phyloP scores from a whole-genome alignment of 2,329 filamentous ascomycete species.

The Ceratocystis colombiana region DNA sequence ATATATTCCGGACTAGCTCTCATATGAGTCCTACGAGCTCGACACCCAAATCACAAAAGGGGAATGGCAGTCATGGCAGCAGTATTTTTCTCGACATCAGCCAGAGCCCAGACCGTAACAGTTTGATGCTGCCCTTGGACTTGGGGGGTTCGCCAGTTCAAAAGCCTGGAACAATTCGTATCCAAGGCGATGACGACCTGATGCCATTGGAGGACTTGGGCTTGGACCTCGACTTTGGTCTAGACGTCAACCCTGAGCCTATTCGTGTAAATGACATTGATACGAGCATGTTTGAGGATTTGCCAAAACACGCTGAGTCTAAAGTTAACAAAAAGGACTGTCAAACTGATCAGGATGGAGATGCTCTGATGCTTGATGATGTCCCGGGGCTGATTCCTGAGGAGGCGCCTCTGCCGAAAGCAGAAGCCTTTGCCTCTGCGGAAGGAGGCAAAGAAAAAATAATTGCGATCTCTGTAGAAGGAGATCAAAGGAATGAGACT shows the following conservation, averaged over 20 bases:
- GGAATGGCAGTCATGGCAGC: constrained; percentile 9
- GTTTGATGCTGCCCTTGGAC: constrained; percentile 15
- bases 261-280: constrained; percentile 9
- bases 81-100: constrained; percentile 23
- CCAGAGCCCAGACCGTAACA: constrained; percentile 21
- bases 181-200: constrained; percentile 25
- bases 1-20: constrained; percentile 19
- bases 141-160: constrained; percentile 6
- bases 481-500: constrained; percentile 21
- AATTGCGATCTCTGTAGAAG: constrained; percentile 26
- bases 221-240: constrained; percentile 25
- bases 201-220: constrained; percentile 26
- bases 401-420: constrained; percentile 35
- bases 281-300: constrained; percentile 10
- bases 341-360: constrained; percentile 25
- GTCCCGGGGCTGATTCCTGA: constrained; percentile 34
- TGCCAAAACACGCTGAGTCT: not conserved
- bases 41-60: constrained; percentile 8
- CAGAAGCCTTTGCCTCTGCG: constrained; percentile 31
- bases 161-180: constrained; percentile 18
- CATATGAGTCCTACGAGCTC: constrained; percentile 22
- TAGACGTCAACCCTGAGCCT: constrained; percentile 1
- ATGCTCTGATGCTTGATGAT: constrained; percentile 28
- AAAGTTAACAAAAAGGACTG: not conserved
- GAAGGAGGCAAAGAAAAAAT: constrained; percentile 23